These are phyloP conservation scores for Coniochaeta sp. DNA, from an alignment of 2,329 filamentous ascomycete species.

Conservation along the genomic window DNA sequence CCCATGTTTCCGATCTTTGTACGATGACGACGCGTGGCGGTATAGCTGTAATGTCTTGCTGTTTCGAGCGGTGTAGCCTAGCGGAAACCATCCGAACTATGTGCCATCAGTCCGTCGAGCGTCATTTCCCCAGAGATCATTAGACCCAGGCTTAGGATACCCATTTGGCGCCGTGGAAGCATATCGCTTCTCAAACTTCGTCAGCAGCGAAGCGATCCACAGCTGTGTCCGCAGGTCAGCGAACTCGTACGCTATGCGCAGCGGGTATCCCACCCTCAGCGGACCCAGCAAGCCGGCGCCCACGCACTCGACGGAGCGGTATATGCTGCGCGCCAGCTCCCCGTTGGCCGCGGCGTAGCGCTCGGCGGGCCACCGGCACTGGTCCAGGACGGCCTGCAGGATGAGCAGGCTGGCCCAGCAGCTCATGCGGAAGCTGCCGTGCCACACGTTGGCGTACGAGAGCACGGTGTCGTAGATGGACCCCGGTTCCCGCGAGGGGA, in stretches of 20 bases:
- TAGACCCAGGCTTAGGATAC: constrained; percentile 7
- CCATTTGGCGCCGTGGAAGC: constrained; percentile 19
- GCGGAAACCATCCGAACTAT: background rate
- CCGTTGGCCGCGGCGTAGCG: constrained; percentile 18
- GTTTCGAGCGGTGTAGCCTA: background rate
- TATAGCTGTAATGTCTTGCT: background rate
- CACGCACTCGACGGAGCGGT: constrained; percentile 29
- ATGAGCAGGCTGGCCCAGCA: constrained; percentile 33
- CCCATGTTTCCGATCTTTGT: background rate
- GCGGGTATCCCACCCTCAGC: constrained; percentile 27
- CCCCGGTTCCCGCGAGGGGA: constrained; percentile 19
- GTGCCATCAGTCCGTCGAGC: too few species aligned
- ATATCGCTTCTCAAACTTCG: constrained; percentile 23
- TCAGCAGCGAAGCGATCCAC: constrained; percentile 25
- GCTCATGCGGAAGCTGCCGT: constrained; percentile 26
- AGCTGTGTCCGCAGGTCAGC: constrained; percentile 23
- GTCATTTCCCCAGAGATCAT: too few species aligned
- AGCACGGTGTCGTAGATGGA: constrained; percentile 26
- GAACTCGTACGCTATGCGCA: constrained; percentile 32
- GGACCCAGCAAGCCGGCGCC: constrained; percentile 29
- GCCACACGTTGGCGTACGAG: constrained; percentile 22
- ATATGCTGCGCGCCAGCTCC: constrained; percentile 22
- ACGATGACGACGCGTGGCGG: background rate
- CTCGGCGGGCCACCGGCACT: constrained; percentile 21
- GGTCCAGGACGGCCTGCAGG: constrained; percentile 27